Evolutionary conservation across 306 rosid genomes (phyloP).

Genomic region (Canavalia ensiformis): DNA sequence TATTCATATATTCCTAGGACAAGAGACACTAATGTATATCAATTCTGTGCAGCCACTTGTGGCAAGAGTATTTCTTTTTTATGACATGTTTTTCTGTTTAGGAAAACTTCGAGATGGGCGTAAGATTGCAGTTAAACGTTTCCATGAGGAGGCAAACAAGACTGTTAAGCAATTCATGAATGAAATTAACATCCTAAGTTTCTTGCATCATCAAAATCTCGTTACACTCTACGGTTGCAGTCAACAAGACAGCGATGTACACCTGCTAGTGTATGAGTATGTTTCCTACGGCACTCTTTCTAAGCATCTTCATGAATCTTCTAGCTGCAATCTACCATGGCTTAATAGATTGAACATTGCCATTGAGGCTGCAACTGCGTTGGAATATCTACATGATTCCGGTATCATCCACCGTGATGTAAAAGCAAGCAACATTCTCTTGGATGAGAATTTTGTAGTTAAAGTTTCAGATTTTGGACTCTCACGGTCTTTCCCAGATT

Average conservation of each 20-base stretch:
- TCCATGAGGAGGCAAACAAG: constrained; percentile 55
- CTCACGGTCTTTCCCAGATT: constrained; percentile 62
- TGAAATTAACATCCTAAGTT: constrained; percentile 58
- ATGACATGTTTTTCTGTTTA: background rate
- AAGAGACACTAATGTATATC: too few species aligned
- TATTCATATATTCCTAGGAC: too few species aligned
- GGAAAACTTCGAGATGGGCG: constrained; percentile 72
- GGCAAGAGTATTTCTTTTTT: too few species aligned
- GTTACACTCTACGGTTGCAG: constrained; percentile 72
- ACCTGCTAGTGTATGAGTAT: constrained; percentile 71
- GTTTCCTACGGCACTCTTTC: constrained; percentile 71
- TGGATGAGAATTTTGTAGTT: constrained; percentile 57
- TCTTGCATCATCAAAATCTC: constrained; percentile 62
- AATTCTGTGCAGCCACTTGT: too few species aligned
- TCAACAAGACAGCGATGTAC: constrained; percentile 51
- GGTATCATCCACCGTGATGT: constrained; percentile 76
- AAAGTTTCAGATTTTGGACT: constrained; percentile 81
- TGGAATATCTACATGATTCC: constrained; percentile 72
- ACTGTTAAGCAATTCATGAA: constrained; percentile 72
- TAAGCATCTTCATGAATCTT: constrained; percentile 55
- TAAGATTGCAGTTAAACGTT: constrained; percentile 68
- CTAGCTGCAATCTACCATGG: constrained; percentile 48
- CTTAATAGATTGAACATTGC: constrained; percentile 67
- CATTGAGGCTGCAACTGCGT: constrained; percentile 65
- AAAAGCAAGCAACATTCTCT: constrained; percentile 68